Conservation (phyloP, 257 asterid species). For the Thymus mandschuricus region DNA sequence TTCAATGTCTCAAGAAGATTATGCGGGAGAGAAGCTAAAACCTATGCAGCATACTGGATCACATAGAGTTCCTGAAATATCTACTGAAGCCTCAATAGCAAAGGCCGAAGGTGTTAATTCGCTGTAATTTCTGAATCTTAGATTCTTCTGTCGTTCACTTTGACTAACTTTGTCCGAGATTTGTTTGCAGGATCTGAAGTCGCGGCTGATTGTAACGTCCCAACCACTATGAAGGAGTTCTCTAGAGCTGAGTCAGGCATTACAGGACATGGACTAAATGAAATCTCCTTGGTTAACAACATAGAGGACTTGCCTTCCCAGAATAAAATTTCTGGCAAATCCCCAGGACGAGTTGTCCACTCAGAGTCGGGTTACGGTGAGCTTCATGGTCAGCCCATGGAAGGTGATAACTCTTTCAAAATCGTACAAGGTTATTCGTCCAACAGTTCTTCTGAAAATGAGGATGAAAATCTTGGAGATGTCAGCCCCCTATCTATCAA, state of each 20-base stretch:
- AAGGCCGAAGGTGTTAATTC: conserved; percentile 53
- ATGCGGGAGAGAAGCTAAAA: conserved; percentile 36
- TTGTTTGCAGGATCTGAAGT: conserved; percentile 44
- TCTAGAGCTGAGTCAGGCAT: conserved; percentile 38
- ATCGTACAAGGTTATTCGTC: conserved; percentile 65
- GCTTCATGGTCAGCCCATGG: conserved; percentile 42
- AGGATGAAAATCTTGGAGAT: conserved; percentile 41
- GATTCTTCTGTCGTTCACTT: conserved; percentile 27
- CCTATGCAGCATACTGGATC: conserved; percentile 35
- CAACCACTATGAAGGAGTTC: conserved; percentile 29
- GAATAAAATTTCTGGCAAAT: conserved; percentile 34
- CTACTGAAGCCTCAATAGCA: conserved; percentile 33
- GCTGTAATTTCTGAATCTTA: not conserved
- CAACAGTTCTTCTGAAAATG: conserved; percentile 52
- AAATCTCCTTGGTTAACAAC: conserved; percentile 29
- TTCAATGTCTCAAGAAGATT: conserved; percentile 46
- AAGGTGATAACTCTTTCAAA: conserved; percentile 50
- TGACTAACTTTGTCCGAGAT: conserved; percentile 29
- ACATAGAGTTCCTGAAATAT: conserved; percentile 34
- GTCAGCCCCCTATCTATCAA: conserved; percentile 33
- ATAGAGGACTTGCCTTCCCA: conserved; percentile 34
- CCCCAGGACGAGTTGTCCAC: conserved; percentile 31
- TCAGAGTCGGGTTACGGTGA: conserved; percentile 45
- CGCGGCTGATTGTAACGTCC: conserved; percentile 29
- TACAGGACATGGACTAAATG: conserved; percentile 33